phyloP scores from a whole-genome alignment of 2,329 filamentous ascomycete species.

The Thielaviopsis ethacetica region DNA sequence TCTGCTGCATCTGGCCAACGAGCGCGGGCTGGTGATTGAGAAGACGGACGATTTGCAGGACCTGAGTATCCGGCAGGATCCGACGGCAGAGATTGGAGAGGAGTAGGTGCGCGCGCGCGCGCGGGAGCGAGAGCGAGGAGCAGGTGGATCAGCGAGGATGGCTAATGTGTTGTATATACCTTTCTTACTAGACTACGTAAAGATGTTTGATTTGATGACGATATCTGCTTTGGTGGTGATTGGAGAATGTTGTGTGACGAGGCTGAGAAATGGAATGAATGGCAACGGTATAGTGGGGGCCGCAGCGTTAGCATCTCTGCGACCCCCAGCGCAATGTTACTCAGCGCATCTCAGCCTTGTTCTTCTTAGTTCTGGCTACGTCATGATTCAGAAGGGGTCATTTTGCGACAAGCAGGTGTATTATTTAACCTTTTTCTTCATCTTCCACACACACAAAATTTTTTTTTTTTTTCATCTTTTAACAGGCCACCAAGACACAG shows the following conservation, averaged over 20 bases:
- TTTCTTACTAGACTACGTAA: background rate
- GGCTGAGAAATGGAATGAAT: background rate
- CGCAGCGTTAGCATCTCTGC: background rate
- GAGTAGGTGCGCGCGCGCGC: too few relatives aligned
- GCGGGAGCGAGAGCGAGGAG: constrained; percentile 36
- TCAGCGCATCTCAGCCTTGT: background rate
- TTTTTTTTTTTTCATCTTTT: too few relatives aligned
- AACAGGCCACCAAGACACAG: background rate
- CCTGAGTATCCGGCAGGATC: constrained; percentile 45
- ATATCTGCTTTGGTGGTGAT: background rate
- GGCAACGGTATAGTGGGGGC: background rate
- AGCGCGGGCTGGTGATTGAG: constrained; percentile 70
- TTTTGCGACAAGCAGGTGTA: background rate
- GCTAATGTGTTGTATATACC: background rate
- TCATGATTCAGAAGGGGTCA: background rate
- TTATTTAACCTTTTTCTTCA: too few relatives aligned
- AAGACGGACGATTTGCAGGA: constrained; percentile 42
- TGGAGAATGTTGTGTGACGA: background rate
- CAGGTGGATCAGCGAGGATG: too few relatives aligned
- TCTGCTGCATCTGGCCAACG: constrained; percentile 77
- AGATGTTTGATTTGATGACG: background rate
- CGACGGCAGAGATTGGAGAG: constrained; percentile 38
- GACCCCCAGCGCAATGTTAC: background rate
- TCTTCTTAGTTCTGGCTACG: background rate
- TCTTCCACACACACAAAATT: too few relatives aligned